These are phyloP conservation scores for Emmonsiellopsis sp. DNA, from an alignment of 2,329 filamentous ascomycete genomes.

Conservation along the genomic window DNA sequence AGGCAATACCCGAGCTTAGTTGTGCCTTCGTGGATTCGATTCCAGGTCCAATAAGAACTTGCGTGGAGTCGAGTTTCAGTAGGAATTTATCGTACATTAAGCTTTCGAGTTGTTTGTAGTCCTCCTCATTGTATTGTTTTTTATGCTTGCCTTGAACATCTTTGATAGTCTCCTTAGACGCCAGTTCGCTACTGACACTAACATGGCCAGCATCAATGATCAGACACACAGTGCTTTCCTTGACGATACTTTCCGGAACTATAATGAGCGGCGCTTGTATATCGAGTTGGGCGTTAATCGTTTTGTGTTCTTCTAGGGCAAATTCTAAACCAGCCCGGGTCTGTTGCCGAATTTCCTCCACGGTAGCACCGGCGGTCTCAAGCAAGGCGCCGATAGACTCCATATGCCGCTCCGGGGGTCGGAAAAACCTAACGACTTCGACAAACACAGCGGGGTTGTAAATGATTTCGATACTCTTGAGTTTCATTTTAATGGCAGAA, in stretches of 20 bases:
- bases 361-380: slow-evolving; percentile 90
- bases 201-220: slow-evolving; percentile 96
- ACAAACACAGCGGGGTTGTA: slow-evolving; percentile 94
- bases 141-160: slow-evolving; percentile 87
- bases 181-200: slow-evolving; percentile 85
- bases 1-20: slow-evolving; percentile 56
- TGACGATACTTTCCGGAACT: slow-evolving; percentile 83
- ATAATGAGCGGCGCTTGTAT: slow-evolving; percentile 94
- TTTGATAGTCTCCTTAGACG: slow-evolving; percentile 80
- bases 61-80: slow-evolving; percentile 85
- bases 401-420: slow-evolving; percentile 93
- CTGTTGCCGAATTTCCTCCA: slow-evolving; percentile 89
- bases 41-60: slow-evolving; percentile 88
- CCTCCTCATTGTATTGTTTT: slow-evolving; percentile 76
- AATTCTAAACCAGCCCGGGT: slow-evolving; percentile 94
- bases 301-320: slow-evolving; percentile 94
- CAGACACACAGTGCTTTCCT: slow-evolving; percentile 70
- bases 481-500: slow-evolving; percentile 75
- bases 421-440: slow-evolving; percentile 89
- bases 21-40: slow-evolving; percentile 84
- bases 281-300: slow-evolving; percentile 90
- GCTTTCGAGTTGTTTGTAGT: slow-evolving; percentile 77
- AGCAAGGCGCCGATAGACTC: slow-evolving; percentile 93
- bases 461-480: slow-evolving; percentile 93
- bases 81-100: slow-evolving; percentile 97